Evolutionary conservation across 179 eudicot genomes (phyloP).

Genomic region (Beta lomatogona): DNA sequence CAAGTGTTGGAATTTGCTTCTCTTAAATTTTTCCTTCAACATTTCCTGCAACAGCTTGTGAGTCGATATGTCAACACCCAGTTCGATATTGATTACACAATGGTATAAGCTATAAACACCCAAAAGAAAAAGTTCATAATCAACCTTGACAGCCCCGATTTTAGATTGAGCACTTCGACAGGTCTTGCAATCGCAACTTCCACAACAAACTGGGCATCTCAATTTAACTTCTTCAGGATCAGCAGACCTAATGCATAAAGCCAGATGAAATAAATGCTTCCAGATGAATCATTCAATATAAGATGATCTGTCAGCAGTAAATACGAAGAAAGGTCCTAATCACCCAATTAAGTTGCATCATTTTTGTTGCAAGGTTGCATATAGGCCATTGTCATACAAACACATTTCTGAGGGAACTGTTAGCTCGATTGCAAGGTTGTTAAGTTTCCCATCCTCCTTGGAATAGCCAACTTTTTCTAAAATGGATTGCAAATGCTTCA

Average conservation of each 20-base stretch:
- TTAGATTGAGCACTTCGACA: slow-evolving; percentile 51
- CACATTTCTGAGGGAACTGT: not conserved
- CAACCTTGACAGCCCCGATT: slow-evolving; percentile 53
- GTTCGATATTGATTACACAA: slow-evolving; percentile 1
- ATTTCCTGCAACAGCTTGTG: slow-evolving; percentile 48
- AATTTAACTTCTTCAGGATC: slow-evolving; percentile 58
- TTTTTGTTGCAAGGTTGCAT: not conserved
- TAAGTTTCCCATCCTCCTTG: not conserved
- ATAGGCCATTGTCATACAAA: too few species aligned
- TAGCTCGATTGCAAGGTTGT: not conserved
- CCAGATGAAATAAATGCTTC: slow-evolving; percentile 1
- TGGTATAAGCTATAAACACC: not conserved
- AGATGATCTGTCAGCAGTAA: not conserved
- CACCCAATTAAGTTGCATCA: not conserved
- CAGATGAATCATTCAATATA: not conserved
- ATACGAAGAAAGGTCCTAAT: not conserved
- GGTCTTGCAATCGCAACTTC: slow-evolving; percentile 69
- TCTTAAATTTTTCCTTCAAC: slow-evolving; percentile 36
- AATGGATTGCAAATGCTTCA: not conserved
- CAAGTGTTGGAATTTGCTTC: slow-evolving; percentile 48
- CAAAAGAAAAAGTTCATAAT: not conserved
- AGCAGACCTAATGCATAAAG: slow-evolving; percentile 42
- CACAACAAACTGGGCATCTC: slow-evolving; percentile 79
- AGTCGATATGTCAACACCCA: slow-evolving; percentile 12
- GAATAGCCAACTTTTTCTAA: not conserved